Conservation (phyloP, 2,329 filamentous ascomycete species). For the Xylaria sp. region DNA sequence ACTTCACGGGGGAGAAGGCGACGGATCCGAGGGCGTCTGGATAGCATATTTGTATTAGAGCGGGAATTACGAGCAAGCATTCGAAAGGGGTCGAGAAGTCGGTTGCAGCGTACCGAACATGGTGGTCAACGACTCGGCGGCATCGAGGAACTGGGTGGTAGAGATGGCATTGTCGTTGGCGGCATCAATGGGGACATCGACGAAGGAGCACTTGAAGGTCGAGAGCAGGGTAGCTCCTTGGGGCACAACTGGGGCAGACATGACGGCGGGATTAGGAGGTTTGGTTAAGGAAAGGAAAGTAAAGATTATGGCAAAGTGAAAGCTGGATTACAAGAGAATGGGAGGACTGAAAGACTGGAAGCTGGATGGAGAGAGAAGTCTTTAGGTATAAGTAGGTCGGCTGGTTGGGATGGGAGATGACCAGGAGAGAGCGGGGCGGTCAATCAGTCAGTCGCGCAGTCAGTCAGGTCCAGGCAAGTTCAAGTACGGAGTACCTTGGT, state of each 20-base stretch:
- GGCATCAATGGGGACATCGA: constrained; percentile 70
- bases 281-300: neutral
- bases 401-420: neutral
- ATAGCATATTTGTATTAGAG: constrained; percentile 4
- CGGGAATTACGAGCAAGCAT: neutral
- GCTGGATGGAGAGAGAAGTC: neutral
- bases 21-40: constrained; percentile 60
- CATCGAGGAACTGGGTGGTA: constrained; percentile 85
- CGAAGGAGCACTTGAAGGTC: constrained; percentile 77
- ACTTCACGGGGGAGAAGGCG: constrained; percentile 87
- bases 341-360: neutral
- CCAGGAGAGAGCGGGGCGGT: neutral
- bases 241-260: constrained; percentile 51
- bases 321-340: neutral
- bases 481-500: too few species aligned
- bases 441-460: too few species aligned
- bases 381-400: neutral
- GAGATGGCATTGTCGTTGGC: constrained; percentile 70
- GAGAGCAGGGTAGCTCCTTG: constrained; percentile 77
- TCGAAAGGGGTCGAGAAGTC: constrained; percentile 3
- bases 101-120: constrained; percentile 66
- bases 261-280: constrained; percentile 32
- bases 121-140: constrained; percentile 76
- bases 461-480: too few species aligned
- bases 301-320: neutral